phyloP scores from a whole-genome alignment of 2,329 filamentous ascomycete genomes.

The Colletotrichum camelliae region DNA sequence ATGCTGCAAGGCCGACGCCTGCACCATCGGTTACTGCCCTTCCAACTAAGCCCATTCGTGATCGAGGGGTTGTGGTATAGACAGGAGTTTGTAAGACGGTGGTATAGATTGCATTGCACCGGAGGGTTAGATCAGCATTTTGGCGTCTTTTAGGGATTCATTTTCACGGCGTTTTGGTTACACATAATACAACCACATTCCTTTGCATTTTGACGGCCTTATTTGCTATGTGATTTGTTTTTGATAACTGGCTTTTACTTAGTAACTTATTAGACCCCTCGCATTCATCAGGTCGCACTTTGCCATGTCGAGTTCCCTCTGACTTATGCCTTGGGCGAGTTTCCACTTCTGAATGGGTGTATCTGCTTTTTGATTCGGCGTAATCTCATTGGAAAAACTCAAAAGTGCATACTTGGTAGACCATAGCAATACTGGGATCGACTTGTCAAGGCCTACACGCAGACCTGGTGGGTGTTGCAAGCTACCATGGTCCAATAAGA shows the following conservation, averaged over 20 bases:
- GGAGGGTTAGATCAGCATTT: background rate
- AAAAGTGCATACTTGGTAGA: background rate
- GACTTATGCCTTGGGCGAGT: background rate
- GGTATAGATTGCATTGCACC: background rate
- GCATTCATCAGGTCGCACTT: background rate
- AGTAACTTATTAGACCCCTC: background rate
- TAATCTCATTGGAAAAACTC: background rate
- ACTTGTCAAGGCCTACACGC: background rate
- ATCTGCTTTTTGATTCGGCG: background rate
- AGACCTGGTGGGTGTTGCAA: background rate
- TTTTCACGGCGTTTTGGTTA: background rate
- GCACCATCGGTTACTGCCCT: slow-evolving; percentile 14
- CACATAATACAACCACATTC: background rate
- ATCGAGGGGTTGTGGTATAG: background rate
- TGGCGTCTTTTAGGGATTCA: background rate
- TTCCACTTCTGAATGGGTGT: background rate
- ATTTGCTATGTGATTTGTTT: background rate
- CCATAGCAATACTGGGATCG: background rate
- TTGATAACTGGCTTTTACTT: background rate
- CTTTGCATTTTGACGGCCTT: background rate
- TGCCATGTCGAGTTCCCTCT: background rate
- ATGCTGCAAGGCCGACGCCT: slow-evolving; percentile 15
- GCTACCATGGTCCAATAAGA: background rate
- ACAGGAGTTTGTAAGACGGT: background rate
- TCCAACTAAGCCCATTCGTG: background rate